Conservation (phyloP, 2,329 filamentous ascomycete species). For the Emergomyces orientalis region DNA sequence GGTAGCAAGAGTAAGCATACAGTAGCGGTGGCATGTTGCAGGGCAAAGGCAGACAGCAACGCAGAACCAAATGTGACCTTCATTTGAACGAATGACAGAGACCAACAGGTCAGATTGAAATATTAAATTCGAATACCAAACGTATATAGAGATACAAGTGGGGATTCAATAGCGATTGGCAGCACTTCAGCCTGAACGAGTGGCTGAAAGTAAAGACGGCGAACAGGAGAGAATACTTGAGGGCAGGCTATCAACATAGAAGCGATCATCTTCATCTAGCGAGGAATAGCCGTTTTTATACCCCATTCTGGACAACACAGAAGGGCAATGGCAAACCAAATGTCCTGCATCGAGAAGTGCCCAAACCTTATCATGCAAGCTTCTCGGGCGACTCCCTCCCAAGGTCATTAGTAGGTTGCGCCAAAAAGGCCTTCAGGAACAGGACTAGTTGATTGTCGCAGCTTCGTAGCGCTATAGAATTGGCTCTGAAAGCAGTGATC, state of each 20-base stretch:
- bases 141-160: background rate
- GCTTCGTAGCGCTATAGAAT: background rate
- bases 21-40: constrained; percentile 21
- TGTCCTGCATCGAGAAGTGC: background rate
- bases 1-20: constrained; percentile 13
- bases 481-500: background rate
- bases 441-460: background rate
- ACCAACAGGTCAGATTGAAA: background rate
- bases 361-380: background rate
- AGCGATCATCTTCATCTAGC: background rate
- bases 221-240: background rate
- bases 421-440: background rate
- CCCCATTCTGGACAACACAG: background rate
- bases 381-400: background rate
- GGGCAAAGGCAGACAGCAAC: constrained; percentile 18
- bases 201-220: background rate
- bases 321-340: background rate
- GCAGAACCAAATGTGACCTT: constrained; percentile 16
- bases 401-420: background rate
- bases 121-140: background rate
- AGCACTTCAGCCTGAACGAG: background rate
- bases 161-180: background rate
- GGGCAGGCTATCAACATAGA: background rate
- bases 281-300: background rate
- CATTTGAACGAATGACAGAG: constrained; percentile 14